Evolutionary conservation across 1,284 basidiomycete genomes (phyloP).

Genomic region (Gomphus bonarii): DNA sequence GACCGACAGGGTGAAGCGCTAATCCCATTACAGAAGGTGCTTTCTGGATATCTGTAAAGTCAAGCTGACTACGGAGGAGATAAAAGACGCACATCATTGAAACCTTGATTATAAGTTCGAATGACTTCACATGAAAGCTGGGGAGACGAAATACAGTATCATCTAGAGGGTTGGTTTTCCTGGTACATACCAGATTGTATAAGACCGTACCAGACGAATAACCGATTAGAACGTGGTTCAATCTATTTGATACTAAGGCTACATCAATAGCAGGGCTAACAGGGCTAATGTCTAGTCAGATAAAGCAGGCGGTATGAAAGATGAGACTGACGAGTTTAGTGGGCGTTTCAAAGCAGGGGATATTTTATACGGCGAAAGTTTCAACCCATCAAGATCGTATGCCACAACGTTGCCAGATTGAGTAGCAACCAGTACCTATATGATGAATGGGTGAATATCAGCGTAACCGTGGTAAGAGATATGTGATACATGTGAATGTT

Average conservation of each 20-base stretch:
- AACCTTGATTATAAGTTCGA: not conserved
- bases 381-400: not conserved
- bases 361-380: conserved; percentile 5
- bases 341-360: not conserved
- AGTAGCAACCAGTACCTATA: conserved; percentile 2
- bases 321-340: not conserved
- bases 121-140: not conserved
- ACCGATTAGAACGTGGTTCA: conserved; percentile 5
- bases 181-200: not conserved
- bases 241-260: not conserved
- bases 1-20: conserved; percentile 3
- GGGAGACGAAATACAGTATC: not conserved
- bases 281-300: not conserved
- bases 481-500: conserved; percentile 2
- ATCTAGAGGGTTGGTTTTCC: not conserved
- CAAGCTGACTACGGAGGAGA: not conserved
- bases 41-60: not conserved
- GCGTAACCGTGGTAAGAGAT: not conserved
- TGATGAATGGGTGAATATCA: not conserved
- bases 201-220: conserved; percentile 2
- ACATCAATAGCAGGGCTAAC: conserved; percentile 3
- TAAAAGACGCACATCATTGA: not conserved
- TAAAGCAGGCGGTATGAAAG: not conserved
- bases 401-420: not conserved
- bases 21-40: not conserved